A percentile compares a stretch with the other conserved stretches of the same genome.
Conservation (phyloP, 495 filamentous ascomycete species). For the Neurospora sp. region DNA sequence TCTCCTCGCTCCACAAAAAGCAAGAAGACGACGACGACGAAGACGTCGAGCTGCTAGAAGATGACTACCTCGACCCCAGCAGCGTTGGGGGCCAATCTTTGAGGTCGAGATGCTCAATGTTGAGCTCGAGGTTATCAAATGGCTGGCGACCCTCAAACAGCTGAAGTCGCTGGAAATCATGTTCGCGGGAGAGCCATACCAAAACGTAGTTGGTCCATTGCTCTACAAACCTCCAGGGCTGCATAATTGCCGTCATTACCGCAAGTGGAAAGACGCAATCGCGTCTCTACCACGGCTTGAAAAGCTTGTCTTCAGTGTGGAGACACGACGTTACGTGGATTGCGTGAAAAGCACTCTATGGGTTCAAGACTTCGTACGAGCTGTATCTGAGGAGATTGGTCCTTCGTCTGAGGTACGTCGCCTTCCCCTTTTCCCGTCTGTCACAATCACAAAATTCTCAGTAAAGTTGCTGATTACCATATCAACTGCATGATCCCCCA, state of each 20-base stretch:
- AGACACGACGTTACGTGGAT: neutral
- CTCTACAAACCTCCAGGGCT: neutral
- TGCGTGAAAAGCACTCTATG: neutral
- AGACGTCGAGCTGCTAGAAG: no score
- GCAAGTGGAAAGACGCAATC: neutral
- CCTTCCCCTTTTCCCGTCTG: neutral
- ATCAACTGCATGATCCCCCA: no score
- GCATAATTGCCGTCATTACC: neutral
- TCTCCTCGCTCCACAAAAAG: no score
- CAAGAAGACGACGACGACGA: no score
- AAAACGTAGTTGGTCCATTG: neutral
- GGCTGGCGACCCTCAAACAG: neutral
- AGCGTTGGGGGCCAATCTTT: neutral
- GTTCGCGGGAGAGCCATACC: neutral
- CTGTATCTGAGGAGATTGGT: neutral
- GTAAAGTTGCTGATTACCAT: neutral
- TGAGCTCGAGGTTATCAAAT: neutral
- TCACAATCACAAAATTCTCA: neutral
- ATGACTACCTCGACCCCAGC: no score
- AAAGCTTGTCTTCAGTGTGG: neutral
- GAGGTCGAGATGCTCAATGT: neutral
- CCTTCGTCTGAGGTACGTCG: neutral
- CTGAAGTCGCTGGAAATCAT: neutral
- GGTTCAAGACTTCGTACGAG: neutral
- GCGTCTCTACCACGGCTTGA: neutral